Evolutionary conservation across 2,329 filamentous ascomycete genomes (phyloP).

Genomic region (Dryadomyces quercus-mongolicae): DNA sequence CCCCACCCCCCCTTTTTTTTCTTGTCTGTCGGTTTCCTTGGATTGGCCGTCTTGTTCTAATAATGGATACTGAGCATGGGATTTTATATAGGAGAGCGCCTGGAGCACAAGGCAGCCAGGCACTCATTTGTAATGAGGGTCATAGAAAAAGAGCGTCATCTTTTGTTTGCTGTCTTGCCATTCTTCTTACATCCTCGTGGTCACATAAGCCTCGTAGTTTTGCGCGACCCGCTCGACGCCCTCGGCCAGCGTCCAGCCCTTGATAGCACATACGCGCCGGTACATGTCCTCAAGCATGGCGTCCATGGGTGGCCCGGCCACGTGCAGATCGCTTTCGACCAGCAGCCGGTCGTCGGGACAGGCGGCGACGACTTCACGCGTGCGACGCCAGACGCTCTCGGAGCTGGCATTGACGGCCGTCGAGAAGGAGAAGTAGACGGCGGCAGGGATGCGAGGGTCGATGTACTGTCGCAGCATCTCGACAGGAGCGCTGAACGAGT

Average conservation of each 20-base stretch:
- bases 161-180: background rate
- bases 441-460: slow-evolving; percentile 56
- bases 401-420: slow-evolving; percentile 64
- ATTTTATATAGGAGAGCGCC: background rate
- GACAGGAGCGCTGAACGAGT: slow-evolving; percentile 76
- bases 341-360: slow-evolving; percentile 71
- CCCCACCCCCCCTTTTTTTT: background rate
- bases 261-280: slow-evolving; percentile 63
- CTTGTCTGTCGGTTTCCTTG: background rate
- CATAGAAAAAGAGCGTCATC: background rate
- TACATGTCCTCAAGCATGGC: slow-evolving; percentile 60
- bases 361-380: slow-evolving; percentile 53
- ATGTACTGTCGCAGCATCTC: slow-evolving; percentile 71
- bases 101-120: background rate
- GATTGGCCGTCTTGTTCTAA: background rate
- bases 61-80: background rate
- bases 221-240: slow-evolving; percentile 54
- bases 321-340: slow-evolving; percentile 83
- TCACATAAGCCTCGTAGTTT: slow-evolving; percentile 72
- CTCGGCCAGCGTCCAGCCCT: slow-evolving; percentile 62
- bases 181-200: slow-evolving; percentile 19
- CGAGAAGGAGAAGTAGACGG: slow-evolving; percentile 84
- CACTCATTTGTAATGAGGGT: background rate
- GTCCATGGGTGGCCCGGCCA: slow-evolving; percentile 74
- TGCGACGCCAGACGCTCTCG: slow-evolving; percentile 31